These are phyloP conservation scores for Blastobotrys terrestris DNA, from an alignment of 805 yeast species.

Conservation along the genomic window DNA sequence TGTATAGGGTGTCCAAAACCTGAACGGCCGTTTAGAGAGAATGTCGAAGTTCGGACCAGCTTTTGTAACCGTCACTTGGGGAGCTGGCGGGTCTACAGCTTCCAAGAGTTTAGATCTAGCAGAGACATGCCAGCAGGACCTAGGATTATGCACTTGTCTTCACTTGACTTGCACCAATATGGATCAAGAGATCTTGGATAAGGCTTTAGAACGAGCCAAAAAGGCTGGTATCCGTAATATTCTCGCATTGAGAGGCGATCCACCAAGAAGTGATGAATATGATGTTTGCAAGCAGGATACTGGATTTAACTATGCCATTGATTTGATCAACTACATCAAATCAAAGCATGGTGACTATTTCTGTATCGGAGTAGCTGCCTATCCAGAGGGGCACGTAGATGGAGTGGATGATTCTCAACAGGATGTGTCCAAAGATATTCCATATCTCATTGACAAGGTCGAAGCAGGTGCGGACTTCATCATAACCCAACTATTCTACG, in stretches of 20 bases:
- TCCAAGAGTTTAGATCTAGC: constrained; percentile 83
- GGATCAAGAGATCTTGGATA: constrained; percentile 66
- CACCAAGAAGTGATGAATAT: constrained; percentile 72
- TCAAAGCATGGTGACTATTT: constrained; percentile 69
- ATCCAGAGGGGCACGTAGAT: constrained; percentile 96
- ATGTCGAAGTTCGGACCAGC: constrained; percentile 84
- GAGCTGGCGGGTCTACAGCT: constrained; percentile 95
- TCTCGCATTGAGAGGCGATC: constrained; percentile 92
- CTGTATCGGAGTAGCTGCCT: constrained; percentile 95
- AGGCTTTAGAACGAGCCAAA: constrained; percentile 68
- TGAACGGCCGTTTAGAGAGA: constrained; percentile 79
- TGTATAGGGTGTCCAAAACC: constrained; percentile 63
- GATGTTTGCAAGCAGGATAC: constrained; percentile 41
- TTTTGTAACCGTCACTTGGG: constrained; percentile 95
- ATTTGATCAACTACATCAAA: constrained; percentile 76
- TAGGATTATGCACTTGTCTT: constrained; percentile 84
- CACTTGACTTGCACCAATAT: constrained; percentile 97
- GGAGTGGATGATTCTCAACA: constrained; percentile 66
- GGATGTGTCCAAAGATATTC: constrained; percentile 62
- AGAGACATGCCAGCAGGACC: constrained; percentile 61
- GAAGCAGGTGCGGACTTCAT: constrained; percentile 94
- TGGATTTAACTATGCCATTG: constrained; percentile 74
- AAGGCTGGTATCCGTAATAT: constrained; percentile 78
- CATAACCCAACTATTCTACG: constrained; percentile 87
- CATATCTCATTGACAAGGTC: constrained; percentile 74